Percentiles rank a stretch among this genome's conserved stretches.
Conservation (phyloP, 2,329 filamentous ascomycete genomes). For the Exophiala mesophila region DNA sequence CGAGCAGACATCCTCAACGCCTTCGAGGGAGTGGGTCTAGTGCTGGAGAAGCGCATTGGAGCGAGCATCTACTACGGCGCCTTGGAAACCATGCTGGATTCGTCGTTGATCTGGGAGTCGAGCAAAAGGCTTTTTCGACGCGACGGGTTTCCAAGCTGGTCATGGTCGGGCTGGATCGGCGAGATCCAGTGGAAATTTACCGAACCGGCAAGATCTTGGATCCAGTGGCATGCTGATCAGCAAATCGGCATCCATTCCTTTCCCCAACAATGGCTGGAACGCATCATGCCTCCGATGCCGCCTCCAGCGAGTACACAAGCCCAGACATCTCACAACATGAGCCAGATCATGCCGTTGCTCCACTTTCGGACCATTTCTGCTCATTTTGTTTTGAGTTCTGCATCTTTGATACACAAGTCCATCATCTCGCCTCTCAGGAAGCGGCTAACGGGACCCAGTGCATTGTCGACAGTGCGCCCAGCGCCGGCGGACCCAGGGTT, state of each 20-base stretch:
- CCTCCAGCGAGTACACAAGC: conserved; percentile 12
- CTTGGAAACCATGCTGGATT: conserved; percentile 25
- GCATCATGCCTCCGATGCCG: conserved; percentile 21
- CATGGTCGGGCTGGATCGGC: conserved; percentile 27
- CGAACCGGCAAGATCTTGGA: conserved; percentile 24
- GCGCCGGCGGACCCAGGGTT: conserved; percentile 26
- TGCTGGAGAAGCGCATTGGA: conserved; percentile 25
- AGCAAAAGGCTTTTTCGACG: conserved; percentile 23
- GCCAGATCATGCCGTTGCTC: conserved; percentile 18
- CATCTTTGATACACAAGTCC: conserved; percentile 23
- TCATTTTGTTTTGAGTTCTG: conserved; percentile 21
- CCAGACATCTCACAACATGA: conserved; percentile 15
- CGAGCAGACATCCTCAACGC: conserved; percentile 24
- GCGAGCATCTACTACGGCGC: conserved; percentile 23
- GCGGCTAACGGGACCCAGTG: conserved; percentile 26
- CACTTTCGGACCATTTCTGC: conserved; percentile 24
- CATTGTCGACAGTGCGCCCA: conserved; percentile 25
- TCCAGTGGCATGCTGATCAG: conserved; percentile 24
- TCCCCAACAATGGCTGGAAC: conserved; percentile 17
- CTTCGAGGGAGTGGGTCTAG: conserved; percentile 25
- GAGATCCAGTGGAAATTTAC: conserved; percentile 28
- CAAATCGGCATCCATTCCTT: conserved; percentile 17
- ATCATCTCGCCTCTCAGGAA: conserved; percentile 27
- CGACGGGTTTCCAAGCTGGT: conserved; percentile 24
- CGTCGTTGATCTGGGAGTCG: conserved; percentile 26